These are phyloP conservation scores for Barnettozyma californica DNA, from an alignment of 805 yeast species.

Conservation along the genomic window DNA sequence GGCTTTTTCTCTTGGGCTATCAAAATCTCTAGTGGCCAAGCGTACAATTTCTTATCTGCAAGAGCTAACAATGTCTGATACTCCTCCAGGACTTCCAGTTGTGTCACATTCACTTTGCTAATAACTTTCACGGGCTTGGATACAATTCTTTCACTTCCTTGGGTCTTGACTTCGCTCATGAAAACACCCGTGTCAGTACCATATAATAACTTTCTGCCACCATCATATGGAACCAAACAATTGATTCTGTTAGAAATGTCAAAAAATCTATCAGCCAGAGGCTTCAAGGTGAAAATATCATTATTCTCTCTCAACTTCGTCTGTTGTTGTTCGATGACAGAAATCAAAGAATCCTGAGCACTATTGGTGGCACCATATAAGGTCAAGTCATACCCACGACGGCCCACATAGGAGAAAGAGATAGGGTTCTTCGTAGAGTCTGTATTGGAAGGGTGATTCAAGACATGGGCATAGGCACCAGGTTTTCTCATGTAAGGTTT, in stretches of 20 bases:
- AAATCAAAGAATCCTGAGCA: conserved; percentile 75
- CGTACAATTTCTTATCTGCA: conserved; percentile 75
- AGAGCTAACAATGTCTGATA: conserved; percentile 77
- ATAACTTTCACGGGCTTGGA: conserved; percentile 74
- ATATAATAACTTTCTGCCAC: conserved; percentile 83
- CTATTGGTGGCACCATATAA: conserved; percentile 38
- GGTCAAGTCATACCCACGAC: conserved; percentile 41
- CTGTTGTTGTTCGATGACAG: conserved; percentile 77
- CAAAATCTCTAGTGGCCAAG: conserved; percentile 70
- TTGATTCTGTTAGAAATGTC: conserved; percentile 72
- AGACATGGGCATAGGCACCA: conserved; percentile 26
- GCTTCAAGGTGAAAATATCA: conserved; percentile 74
- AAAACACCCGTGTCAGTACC: conserved; percentile 93
- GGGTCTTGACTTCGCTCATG: conserved; percentile 58
- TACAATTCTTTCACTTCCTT: conserved; percentile 46
- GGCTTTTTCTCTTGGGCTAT: conserved; percentile 46
- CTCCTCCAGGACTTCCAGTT: conserved; percentile 87
- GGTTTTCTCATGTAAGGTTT: conserved; percentile 34
- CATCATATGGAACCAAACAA: conserved; percentile 91
- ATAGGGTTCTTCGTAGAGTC: conserved; percentile 35
- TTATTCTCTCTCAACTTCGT: conserved; percentile 61
- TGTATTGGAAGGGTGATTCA: conserved; percentile 19
- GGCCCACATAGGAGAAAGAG: conserved; percentile 44
- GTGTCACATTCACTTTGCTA: conserved; percentile 72
- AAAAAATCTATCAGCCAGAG: conserved; percentile 71